Conservation (phyloP, 192 early-diverging fungal species). For the Backusella tarrabulga region DNA sequence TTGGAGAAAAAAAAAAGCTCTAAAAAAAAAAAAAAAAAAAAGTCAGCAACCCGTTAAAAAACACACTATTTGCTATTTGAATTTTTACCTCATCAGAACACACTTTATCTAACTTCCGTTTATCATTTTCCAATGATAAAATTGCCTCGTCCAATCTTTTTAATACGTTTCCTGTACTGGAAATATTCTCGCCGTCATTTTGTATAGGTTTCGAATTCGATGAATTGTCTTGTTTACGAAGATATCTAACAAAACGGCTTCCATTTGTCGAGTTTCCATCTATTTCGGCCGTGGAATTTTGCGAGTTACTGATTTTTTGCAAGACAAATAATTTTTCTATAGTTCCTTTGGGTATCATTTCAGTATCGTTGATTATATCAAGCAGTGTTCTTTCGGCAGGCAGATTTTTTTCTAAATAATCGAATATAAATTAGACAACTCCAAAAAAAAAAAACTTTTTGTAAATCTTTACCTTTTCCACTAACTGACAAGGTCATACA, state of each 20-base stretch:
- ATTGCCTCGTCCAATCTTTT: constrained; percentile 20
- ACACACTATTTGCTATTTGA: not conserved
- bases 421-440: too few relatives aligned
- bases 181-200: not conserved
- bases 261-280: not conserved
- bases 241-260: constrained; percentile 1
- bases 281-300: not conserved
- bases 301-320: not conserved
- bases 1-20: not conserved
- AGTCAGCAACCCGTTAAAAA: not conserved
- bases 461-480: not conserved
- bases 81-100: not conserved
- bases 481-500: constrained; percentile 14
- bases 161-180: constrained; percentile 14
- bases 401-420: constrained; percentile 13
- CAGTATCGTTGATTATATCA: constrained; percentile 18
- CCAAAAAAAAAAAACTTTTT: not conserved
- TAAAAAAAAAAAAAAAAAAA: not conserved
- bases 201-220: not conserved
- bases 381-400: not conserved
- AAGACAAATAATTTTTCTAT: constrained; percentile 28
- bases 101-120: not conserved
- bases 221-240: not conserved
- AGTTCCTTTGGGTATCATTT: constrained; percentile 23
- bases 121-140: constrained; percentile 17